These are phyloP conservation scores for Gossypium anomalum DNA, from an alignment of 345 rosid species.

Conservation along the genomic window DNA sequence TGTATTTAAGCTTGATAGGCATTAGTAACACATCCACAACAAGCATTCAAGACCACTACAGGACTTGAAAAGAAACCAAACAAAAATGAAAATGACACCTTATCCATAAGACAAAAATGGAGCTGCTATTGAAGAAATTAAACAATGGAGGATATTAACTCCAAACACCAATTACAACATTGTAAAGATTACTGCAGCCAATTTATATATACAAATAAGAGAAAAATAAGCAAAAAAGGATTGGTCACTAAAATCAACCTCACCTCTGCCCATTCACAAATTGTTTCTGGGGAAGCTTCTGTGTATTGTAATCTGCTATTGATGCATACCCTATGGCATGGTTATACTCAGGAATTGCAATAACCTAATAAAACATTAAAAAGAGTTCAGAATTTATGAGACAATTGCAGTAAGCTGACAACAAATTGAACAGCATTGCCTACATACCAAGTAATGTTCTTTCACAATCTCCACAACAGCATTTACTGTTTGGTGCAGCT, in stretches of 20 bases:
- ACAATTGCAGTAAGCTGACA: conserved; percentile 15
- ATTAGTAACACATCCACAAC: not conserved
- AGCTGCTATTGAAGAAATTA: not conserved
- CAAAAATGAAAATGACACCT: conserved; percentile 7
- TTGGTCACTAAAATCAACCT: conserved; percentile 1
- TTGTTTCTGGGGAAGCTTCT: conserved; percentile 57
- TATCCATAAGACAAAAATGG: not conserved
- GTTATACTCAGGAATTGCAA: conserved; percentile 74
- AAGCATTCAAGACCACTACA: conserved; percentile 3
- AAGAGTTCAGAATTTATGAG: conserved; percentile 22
- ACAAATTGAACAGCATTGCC: conserved; percentile 7
- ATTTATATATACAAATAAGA: not conserved
- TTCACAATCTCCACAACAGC: conserved; percentile 92
- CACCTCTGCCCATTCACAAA: conserved; percentile 80
- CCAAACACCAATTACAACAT: not conserved
- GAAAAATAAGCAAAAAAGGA: not conserved
- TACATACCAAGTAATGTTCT: conserved; percentile 87
- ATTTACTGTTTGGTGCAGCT: conserved; percentile 64
- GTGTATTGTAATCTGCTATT: conserved; percentile 78
- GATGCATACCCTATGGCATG: conserved; percentile 80
- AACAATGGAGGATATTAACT: not conserved
- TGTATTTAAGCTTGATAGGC: not conserved
- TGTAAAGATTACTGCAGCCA: not conserved
- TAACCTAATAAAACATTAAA: conserved; percentile 53
- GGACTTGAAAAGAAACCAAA: conserved; percentile 1